A percentile compares a stretch with the other conserved stretches of the same genome.
These are phyloP conservation scores for Colletotrichum lindemuthianum DNA, from an alignment of 2,329 filamentous ascomycete species.

Conservation along the genomic window DNA sequence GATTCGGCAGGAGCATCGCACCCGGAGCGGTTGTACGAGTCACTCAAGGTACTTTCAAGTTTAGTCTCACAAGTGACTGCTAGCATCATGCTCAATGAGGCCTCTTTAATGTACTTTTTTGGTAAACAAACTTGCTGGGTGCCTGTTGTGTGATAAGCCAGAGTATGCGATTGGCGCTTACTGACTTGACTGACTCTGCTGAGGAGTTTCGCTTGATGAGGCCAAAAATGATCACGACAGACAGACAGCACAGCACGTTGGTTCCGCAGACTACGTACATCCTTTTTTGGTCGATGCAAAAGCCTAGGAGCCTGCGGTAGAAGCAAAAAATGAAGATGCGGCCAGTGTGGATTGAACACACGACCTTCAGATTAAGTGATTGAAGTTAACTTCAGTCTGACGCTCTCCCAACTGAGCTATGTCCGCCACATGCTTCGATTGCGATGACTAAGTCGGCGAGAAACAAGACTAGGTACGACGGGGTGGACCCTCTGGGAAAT, in stretches of 20 bases:
- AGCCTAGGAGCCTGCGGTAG: background rate
- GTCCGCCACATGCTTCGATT: conserved; percentile 30
- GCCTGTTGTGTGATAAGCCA: too few relatives aligned
- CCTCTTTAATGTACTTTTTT: too few relatives aligned
- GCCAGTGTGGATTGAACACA: conserved; percentile 37
- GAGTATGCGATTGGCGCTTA: too few relatives aligned
- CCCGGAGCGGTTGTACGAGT: too few relatives aligned
- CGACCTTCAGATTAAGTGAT: conserved; percentile 34
- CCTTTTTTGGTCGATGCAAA: background rate
- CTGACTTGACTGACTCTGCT: too few relatives aligned
- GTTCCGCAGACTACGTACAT: too few relatives aligned
- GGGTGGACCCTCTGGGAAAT: background rate
- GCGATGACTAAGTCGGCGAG: background rate
- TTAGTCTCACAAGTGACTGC: background rate
- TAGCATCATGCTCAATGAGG: too few relatives aligned
- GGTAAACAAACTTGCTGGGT: too few relatives aligned
- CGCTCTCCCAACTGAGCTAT: conserved; percentile 34
- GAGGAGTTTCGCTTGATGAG: too few relatives aligned
- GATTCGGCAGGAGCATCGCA: background rate
- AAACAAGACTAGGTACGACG: background rate
- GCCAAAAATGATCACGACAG: too few relatives aligned
- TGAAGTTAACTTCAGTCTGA: conserved; percentile 35
- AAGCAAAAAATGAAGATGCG: conserved; percentile 25
- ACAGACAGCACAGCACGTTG: too few relatives aligned
- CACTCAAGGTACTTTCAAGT: background rate